These are phyloP conservation scores for Fusarium protoensiforme DNA, from an alignment of 2,329 filamentous ascomycete genomes.

Conservation along the genomic window DNA sequence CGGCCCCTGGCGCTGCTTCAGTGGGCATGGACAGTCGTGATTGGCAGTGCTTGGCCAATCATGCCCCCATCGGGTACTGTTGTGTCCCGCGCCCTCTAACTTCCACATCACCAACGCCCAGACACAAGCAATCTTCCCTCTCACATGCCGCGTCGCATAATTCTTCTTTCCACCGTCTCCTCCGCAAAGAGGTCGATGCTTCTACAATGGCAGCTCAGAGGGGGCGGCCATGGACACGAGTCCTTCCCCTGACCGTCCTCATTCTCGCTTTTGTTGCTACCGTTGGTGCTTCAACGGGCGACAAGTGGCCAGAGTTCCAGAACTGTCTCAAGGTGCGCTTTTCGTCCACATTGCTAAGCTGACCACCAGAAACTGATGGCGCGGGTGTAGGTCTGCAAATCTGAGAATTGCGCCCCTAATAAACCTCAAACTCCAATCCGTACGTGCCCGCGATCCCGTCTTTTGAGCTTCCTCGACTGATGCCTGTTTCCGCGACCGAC, in stretches of 20 bases:
- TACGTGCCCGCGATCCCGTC: constrained; percentile 57
- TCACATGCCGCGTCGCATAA: constrained; percentile 15
- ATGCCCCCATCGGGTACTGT: constrained; percentile 12
- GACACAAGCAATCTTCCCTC: constrained; percentile 6
- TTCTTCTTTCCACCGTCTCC: not conserved
- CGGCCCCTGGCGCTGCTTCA: not conserved
- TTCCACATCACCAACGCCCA: constrained; percentile 36
- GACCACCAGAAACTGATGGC: constrained; percentile 20
- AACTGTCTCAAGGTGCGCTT: constrained; percentile 80
- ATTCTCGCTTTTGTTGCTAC: constrained; percentile 54
- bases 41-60: constrained; percentile 30
- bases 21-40: constrained; percentile 6
- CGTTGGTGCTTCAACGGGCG: constrained; percentile 81
- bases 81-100: constrained; percentile 4
- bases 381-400: constrained; percentile 77
- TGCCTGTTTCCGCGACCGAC: constrained; percentile 27
- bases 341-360: not conserved
- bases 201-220: constrained; percentile 45
- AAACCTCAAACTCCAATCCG: constrained; percentile 72
- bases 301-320: constrained; percentile 86
- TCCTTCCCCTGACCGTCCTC: constrained; percentile 49
- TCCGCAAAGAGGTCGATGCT: constrained; percentile 44
- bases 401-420: constrained; percentile 80
- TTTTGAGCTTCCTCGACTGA: constrained; percentile 22
- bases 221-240: constrained; percentile 47